Evolutionary conservation across 495 filamentous ascomycete species (phyloP).

Genomic region (Parathielavia appendiculata): DNA sequence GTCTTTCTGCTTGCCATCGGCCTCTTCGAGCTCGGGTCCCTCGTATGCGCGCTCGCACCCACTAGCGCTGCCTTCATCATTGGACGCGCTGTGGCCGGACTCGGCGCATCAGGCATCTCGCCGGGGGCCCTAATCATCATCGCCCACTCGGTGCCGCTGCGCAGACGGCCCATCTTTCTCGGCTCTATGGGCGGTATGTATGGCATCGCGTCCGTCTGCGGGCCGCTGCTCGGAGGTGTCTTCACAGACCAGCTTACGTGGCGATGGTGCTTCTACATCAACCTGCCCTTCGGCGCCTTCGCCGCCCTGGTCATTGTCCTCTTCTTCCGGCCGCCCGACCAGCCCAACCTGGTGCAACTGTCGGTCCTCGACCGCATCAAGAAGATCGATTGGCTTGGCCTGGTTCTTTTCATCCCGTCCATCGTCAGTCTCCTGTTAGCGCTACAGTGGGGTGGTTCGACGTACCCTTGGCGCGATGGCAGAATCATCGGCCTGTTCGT

Average conservation of each 20-base stretch:
- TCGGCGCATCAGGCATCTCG: constrained; percentile 29
- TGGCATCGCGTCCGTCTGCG: background rate
- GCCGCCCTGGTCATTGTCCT: background rate
- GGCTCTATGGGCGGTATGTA: background rate
- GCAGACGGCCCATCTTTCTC: constrained; percentile 31
- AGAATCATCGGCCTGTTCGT: constrained; percentile 42
- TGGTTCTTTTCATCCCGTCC: too few relatives aligned
- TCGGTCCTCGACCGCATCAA: too few relatives aligned
- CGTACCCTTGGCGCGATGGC: constrained; percentile 37
- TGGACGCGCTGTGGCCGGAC: constrained; percentile 33
- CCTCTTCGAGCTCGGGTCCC: constrained; percentile 48
- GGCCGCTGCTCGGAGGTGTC: constrained; percentile 23
- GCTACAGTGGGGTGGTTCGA: constrained; percentile 17
- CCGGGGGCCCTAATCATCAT: constrained; percentile 41
- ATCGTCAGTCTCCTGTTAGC: too few relatives aligned
- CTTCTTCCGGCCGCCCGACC: background rate
- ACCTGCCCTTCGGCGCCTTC: constrained; percentile 52
- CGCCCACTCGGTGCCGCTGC: constrained; percentile 42
- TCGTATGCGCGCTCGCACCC: constrained; percentile 49
- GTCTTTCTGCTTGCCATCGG: constrained; percentile 38
- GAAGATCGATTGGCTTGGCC: too few relatives aligned
- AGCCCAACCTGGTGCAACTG: too few relatives aligned
- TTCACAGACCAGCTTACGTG: constrained; percentile 33
- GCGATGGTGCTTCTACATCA: constrained; percentile 81
- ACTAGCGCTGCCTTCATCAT: constrained; percentile 48